phyloP scores from a whole-genome alignment of 169 alveolate genomes.

The Pseudocohnilembus persalinus region DNA sequence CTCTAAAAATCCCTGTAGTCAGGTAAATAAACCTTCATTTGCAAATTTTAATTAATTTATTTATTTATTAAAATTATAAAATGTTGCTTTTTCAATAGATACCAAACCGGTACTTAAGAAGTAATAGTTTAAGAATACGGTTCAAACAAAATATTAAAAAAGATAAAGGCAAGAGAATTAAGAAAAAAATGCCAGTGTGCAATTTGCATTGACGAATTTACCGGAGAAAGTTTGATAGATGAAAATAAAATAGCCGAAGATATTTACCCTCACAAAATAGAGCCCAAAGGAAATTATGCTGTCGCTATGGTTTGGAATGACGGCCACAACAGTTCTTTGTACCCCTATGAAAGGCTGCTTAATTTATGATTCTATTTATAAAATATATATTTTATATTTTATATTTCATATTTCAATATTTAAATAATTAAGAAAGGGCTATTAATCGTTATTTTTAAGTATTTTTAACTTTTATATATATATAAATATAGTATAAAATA shows the following conservation, averaged over 20 bases:
- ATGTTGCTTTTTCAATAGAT: constrained; percentile 1
- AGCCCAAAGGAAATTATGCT: constrained; percentile 86
- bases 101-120: constrained; percentile 28
- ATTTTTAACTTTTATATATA: too few relatives aligned
- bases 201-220: constrained; percentile 73
- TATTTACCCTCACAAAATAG: constrained; percentile 71
- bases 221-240: constrained; percentile 51
- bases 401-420: too few relatives aligned
- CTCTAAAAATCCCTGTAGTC: not conserved
- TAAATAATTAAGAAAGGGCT: too few relatives aligned
- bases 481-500: too few relatives aligned
- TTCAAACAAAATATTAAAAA: constrained; percentile 31
- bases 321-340: constrained; percentile 77
- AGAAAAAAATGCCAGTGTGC: constrained; percentile 85
- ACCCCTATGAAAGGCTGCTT: constrained; percentile 68
- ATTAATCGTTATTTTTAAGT: too few relatives aligned
- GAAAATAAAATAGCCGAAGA: constrained; percentile 54
- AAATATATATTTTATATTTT: too few relatives aligned
- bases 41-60: not conserved
- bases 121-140: constrained; percentile 17
- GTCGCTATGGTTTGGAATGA: constrained; percentile 89
- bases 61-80: not conserved
- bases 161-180: constrained; percentile 63
- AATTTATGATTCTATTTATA: too few relatives aligned
- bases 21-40: constrained; percentile 11